Percentiles rank a stretch among this genome's conserved stretches.
Evolutionary conservation across 345 rosid species (phyloP).

Genomic region (Hevea brasiliensis): DNA sequence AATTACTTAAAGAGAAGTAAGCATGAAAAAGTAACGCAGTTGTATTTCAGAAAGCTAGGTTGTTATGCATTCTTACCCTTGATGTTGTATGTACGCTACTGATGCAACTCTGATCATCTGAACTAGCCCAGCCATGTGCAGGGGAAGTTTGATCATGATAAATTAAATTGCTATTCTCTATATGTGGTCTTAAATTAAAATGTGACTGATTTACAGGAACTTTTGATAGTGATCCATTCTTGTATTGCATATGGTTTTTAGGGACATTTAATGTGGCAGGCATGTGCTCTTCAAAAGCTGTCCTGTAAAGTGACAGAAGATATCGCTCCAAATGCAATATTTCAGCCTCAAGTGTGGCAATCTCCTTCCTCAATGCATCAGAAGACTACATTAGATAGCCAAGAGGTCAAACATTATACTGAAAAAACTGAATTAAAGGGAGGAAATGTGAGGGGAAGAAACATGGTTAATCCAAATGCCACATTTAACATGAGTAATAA

Average conservation of each 20-base stretch:
- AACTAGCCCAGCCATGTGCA: conserved; percentile 33
- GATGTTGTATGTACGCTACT: conserved; percentile 42
- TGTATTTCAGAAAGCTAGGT: background rate
- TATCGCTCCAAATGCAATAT: conserved; percentile 62
- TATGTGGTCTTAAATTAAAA: conserved; percentile 31
- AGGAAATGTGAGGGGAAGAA: background rate
- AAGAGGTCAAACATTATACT: background rate
- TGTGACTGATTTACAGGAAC: conserved; percentile 23
- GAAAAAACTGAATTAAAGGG: background rate
- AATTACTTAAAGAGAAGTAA: background rate
- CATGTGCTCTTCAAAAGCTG: conserved; percentile 54
- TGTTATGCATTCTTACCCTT: conserved; percentile 42
- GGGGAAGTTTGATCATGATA: conserved; percentile 46
- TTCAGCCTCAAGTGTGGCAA: conserved; percentile 63
- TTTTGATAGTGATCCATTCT: conserved; percentile 31
- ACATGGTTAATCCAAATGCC: background rate
- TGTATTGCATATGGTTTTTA: conserved; percentile 21
- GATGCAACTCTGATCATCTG: conserved; percentile 38
- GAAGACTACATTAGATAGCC: conserved; percentile 49
- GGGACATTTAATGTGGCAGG: conserved; percentile 37
- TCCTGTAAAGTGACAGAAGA: conserved; percentile 72
- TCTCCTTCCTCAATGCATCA: conserved; percentile 62
- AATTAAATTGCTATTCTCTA: conserved; percentile 23
- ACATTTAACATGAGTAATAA: background rate
- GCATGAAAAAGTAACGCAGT: background rate